Percentiles rank a stretch among this genome's conserved stretches.
phyloP scores from a whole-genome alignment of 2,329 filamentous ascomycete genomes.

The Epichloe scottii region DNA sequence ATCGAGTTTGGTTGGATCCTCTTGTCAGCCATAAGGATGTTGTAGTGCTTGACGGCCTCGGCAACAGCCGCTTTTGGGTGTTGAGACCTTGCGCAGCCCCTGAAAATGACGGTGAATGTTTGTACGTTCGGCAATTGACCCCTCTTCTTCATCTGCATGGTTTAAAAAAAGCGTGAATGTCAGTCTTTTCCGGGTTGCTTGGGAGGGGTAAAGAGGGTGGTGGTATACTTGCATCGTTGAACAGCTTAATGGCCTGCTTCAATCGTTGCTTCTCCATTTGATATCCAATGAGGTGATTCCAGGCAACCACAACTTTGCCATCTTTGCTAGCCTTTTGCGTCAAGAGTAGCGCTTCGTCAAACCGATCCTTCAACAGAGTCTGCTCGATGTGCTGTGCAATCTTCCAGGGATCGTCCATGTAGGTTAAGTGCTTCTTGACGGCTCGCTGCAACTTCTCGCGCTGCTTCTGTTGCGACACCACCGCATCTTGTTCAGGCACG shows the following conservation, averaged over 20 bases:
- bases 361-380: constrained; percentile 45
- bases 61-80: constrained; percentile 47
- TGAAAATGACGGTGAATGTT: constrained; percentile 76
- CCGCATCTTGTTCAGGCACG: constrained; percentile 6
- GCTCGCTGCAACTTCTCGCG: constrained; percentile 21
- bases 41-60: constrained; percentile 65
- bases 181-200: background rate
- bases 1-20: constrained; percentile 60
- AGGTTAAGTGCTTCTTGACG: constrained; percentile 44
- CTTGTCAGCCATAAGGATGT: constrained; percentile 54
- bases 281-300: constrained; percentile 77
- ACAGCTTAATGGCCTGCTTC: constrained; percentile 61
- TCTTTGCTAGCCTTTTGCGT: constrained; percentile 56
- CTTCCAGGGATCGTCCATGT: constrained; percentile 57
- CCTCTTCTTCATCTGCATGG: constrained; percentile 79
- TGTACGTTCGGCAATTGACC: constrained; percentile 65
- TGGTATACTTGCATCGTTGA: constrained; percentile 57
- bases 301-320: constrained; percentile 58
- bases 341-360: constrained; percentile 55
- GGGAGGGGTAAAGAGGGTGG: background rate
- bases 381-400: constrained; percentile 55
- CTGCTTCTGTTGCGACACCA: constrained; percentile 9
- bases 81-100: constrained; percentile 53
- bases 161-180: background rate
- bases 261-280: constrained; percentile 49